Conservation (phyloP, 2,329 filamentous ascomycete genomes). For the Dactylonectria estremocensis region DNA sequence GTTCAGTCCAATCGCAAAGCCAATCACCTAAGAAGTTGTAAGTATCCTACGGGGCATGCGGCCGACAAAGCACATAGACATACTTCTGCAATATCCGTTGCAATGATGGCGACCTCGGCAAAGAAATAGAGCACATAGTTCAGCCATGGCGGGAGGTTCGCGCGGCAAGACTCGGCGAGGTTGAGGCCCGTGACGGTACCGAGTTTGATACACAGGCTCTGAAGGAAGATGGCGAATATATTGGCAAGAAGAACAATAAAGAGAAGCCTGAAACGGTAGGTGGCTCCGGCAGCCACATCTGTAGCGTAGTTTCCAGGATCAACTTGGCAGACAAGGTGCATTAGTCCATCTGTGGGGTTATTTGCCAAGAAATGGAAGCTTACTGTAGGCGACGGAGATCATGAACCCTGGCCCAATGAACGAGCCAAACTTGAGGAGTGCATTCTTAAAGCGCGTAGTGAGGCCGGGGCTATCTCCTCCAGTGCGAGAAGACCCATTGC, state of each 20-base stretch:
- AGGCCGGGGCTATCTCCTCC: conserved; percentile 17
- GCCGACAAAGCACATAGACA: neutral
- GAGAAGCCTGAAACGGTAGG: conserved; percentile 75
- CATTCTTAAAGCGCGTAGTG: conserved; percentile 36
- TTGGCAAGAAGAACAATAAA: conserved; percentile 80
- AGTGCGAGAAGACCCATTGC: neutral
- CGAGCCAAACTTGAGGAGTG: conserved; percentile 52
- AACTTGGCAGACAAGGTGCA: conserved; percentile 52
- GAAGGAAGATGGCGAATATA: conserved; percentile 79
- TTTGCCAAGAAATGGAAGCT: conserved; percentile 40
- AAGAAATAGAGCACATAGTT: conserved; percentile 74
- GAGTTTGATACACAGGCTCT: conserved; percentile 78
- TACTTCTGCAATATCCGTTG: conserved; percentile 78
- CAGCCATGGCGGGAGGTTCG: conserved; percentile 76
- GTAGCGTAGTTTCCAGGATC: conserved; percentile 80
- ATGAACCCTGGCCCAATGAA: conserved; percentile 79
- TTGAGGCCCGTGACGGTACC: conserved; percentile 79
- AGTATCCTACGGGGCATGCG: neutral
- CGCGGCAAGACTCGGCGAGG: conserved; percentile 76
- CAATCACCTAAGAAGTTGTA: conserved; percentile 68
- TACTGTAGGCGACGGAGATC: conserved; percentile 72
- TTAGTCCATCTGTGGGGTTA: conserved; percentile 21
- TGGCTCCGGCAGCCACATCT: conserved; percentile 77
- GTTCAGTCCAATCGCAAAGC: conserved; percentile 79
- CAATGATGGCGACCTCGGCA: conserved; percentile 78